phyloP scores from a whole-genome alignment of 2,329 filamentous ascomycete genomes.

The Pseudogymnoascus sp. region DNA sequence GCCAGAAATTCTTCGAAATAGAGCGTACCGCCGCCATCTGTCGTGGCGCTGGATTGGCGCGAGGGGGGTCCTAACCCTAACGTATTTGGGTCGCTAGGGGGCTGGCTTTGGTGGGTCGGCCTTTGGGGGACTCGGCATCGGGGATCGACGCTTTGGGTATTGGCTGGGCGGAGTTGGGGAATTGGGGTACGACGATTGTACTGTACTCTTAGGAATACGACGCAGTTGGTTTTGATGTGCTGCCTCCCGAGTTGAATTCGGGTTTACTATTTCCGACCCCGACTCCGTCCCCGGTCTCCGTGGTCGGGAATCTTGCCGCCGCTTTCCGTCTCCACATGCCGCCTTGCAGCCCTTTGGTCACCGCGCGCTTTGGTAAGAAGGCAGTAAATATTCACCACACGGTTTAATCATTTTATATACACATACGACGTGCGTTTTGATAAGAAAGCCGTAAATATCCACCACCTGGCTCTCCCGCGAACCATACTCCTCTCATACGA shows the following conservation, averaged over 20 bases:
- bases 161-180: not conserved
- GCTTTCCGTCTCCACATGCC: not conserved
- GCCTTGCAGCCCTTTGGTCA: not conserved
- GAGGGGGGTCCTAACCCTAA: not conserved
- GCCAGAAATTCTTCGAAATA: conserved; percentile 6
- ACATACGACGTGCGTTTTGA: not conserved
- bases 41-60: not conserved
- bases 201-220: not conserved
- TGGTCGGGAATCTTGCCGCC: not conserved
- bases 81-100: not conserved
- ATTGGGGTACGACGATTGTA: not conserved
- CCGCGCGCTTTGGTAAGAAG: too few relatives aligned
- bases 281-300: not conserved
- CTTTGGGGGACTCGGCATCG: not conserved
- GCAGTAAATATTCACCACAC: not conserved
- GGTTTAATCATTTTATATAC: not conserved
- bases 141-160: not conserved
- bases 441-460: not conserved
- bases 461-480: not conserved
- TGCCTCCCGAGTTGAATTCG: not conserved
- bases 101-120: not conserved
- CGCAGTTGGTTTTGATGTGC: not conserved
- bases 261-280: not conserved
- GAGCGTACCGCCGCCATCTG: not conserved
- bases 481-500: not conserved